Conservation (phyloP, 352 stramenopile species). For the Globisporangium alternatum region DNA sequence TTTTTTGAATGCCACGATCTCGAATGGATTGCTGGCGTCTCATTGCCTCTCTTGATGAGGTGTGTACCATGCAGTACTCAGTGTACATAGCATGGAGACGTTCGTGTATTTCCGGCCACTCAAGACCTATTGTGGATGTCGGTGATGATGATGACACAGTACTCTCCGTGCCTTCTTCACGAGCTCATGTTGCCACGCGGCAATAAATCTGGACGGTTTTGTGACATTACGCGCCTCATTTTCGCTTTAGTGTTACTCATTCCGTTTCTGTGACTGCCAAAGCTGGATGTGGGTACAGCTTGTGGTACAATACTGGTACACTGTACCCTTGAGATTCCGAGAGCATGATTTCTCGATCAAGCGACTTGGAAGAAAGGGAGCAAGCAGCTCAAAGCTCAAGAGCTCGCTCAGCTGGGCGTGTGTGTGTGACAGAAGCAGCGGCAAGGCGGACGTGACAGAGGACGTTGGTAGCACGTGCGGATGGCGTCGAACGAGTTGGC, state of each 20-base stretch:
- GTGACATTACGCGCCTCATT: neutral
- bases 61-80: no score
- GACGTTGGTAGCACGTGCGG: neutral
- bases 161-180: neutral
- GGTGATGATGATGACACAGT: no score
- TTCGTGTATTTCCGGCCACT: no score
- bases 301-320: neutral
- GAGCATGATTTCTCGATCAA: conserved; percentile 1
- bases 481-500: conserved; percentile 85
- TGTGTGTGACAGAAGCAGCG: neutral
- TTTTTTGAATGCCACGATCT: no score
- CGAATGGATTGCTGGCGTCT: no score
- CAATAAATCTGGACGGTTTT: neutral
- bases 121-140: no score
- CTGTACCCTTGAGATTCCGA: neutral
- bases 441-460: neutral
- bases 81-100: no score
- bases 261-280: neutral
- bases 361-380: neutral
- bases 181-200: neutral
- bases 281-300: neutral
- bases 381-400: neutral
- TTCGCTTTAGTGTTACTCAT: neutral
- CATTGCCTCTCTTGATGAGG: no score
- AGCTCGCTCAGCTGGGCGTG: neutral